phyloP scores from a whole-genome alignment of 2,329 filamentous ascomycete genomes.

The Rhynchosporium graminicola region DNA sequence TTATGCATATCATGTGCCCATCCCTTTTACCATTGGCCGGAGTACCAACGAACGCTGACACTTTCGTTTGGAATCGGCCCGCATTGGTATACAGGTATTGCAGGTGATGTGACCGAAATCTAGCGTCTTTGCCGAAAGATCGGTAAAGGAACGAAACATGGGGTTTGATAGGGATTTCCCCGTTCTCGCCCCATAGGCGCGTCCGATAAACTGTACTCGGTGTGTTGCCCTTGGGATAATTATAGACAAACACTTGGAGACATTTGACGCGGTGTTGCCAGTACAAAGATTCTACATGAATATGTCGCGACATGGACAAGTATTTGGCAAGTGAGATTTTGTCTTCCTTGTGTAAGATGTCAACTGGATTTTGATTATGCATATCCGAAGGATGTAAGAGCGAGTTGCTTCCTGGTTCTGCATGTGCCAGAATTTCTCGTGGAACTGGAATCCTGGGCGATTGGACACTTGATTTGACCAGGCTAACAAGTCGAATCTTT shows the following conservation, averaged over 20 bases:
- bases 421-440: too few species aligned
- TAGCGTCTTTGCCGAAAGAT: not conserved
- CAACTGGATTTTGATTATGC: not conserved
- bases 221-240: not conserved
- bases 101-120: not conserved
- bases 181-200: not conserved
- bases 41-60: not conserved
- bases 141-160: not conserved
- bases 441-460: too few species aligned
- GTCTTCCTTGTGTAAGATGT: not conserved
- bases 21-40: not conserved
- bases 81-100: not conserved
- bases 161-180: not conserved
- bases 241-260: not conserved
- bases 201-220: conserved; percentile 1
- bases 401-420: too few species aligned
- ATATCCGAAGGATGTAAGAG: not conserved
- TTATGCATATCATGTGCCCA: too few species aligned
- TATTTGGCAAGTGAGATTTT: too few species aligned
- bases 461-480: too few species aligned
- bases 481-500: too few species aligned
- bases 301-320: not conserved
- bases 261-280: not conserved
- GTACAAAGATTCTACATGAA: not conserved
- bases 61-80: not conserved